phyloP scores from a whole-genome alignment of 2,329 filamentous ascomycete genomes.

The Ploettnerulaceae sp. region DNA sequence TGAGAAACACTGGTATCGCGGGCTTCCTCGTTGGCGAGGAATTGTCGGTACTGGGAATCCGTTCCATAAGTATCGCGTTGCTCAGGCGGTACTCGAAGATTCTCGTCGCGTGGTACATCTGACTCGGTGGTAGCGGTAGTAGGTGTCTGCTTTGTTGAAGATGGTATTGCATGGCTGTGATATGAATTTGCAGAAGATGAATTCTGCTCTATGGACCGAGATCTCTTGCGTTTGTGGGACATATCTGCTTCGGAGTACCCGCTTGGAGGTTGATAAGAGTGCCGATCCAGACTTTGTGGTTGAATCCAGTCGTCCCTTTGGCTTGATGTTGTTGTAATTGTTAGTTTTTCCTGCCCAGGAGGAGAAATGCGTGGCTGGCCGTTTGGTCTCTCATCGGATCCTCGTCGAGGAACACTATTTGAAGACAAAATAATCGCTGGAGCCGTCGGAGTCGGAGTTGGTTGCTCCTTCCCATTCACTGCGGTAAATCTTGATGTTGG shows the following conservation, averaged over 20 bases:
- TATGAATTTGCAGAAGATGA: conserved; percentile 35
- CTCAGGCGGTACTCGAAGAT: conserved; percentile 43
- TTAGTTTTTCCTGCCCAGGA: conserved; percentile 33
- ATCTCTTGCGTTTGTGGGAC: conserved; percentile 65
- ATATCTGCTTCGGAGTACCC: conserved; percentile 34
- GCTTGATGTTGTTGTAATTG: conserved; percentile 30
- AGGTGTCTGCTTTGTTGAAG: conserved; percentile 34
- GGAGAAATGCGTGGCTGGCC: conserved; percentile 31
- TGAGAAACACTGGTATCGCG: conserved; percentile 18
- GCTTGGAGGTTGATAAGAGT: conserved; percentile 22
- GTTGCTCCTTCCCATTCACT: conserved; percentile 32
- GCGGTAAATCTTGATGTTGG: conserved; percentile 35
- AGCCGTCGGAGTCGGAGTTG: neutral
- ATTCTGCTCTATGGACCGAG: conserved; percentile 51
- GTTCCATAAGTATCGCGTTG: conserved; percentile 25
- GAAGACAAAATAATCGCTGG: conserved; percentile 17
- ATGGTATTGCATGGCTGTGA: conserved; percentile 34
- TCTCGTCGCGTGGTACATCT: conserved; percentile 40
- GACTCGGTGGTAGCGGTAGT: conserved; percentile 33
- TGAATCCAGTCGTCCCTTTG: conserved; percentile 31
- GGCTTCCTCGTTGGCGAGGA: conserved; percentile 22
- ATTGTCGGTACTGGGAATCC: conserved; percentile 27
- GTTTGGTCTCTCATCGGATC: conserved; percentile 31
- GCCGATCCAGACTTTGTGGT: conserved; percentile 26
- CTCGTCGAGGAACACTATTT: conserved; percentile 25